Evolutionary conservation across 768 basidiomycete species (phyloP), one percentile per base, ranked within the genome.

Genomic region (Pholiota conissans): DNA sequence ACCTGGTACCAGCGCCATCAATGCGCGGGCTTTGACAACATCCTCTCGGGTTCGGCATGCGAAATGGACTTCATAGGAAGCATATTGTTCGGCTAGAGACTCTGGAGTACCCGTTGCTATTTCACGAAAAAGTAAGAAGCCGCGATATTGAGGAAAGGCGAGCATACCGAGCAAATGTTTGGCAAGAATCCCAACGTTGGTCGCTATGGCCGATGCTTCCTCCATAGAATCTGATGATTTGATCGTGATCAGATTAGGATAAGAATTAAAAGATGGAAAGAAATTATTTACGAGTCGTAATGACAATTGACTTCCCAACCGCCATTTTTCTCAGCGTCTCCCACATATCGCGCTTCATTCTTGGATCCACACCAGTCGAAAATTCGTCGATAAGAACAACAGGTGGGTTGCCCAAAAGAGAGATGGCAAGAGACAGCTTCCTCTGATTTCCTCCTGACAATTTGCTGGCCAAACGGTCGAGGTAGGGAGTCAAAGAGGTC

Each of bases 331-430:
- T 76, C 55, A 92, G 73, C 0, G 87, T 90, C 16, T 73, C 73
- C 91, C 91, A 92, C 82, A 92, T 89, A 29, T 91, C 88, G 34
- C 91, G 77, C 71, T 91, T 92, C 78, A 86, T 91, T 69, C 84
- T 90, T 6, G 90, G 86, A 67, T 91, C 91, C 45, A 92, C 84
- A 2, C 91, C 91, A 1, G 89, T 90, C 5, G 88, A 90, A 68
- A 89, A 92, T 65, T 92, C 90, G 56, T 93, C 91, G 40, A 93
- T 89, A 24, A 92, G 79, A 2, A 92, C 74, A 4, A 91, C 90
- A 4, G 87, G 74, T 3, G 90, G 87, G 62, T 91, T 91, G 1
- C 63, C 63, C 49, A 42, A 16, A 50, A 53, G 52, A 27, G 90
- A 85, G 58, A 92, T 91, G 9, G 90, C 88, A 30, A 93, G 73